A percentile compares a stretch with the other conserved stretches of the same genome.
phyloP scores from a whole-genome alignment of 2,329 filamentous ascomycete species.

The Chlorencoelia australis region DNA sequence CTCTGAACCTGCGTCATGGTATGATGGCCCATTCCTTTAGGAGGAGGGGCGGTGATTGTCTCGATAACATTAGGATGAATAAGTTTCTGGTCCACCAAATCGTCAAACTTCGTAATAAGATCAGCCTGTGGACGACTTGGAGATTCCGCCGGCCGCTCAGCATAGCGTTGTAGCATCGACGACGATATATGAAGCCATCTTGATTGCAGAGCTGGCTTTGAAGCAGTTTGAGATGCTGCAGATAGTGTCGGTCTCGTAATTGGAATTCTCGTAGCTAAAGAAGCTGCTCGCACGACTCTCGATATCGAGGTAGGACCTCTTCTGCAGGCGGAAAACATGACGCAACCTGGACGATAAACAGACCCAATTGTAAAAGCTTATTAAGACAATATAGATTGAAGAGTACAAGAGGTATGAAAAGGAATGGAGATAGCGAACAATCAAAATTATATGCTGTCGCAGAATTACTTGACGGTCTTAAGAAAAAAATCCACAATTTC shows the following conservation, averaged over 20 bases:
- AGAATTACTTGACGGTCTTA: too few relatives aligned
- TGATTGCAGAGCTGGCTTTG: constrained; percentile 13
- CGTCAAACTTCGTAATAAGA: constrained; percentile 22
- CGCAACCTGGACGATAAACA: constrained; percentile 4
- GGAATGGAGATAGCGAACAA: constrained; percentile 9
- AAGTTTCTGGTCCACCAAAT: constrained; percentile 22
- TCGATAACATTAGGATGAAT: constrained; percentile 25
- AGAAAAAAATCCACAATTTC: too few relatives aligned
- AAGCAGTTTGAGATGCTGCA: constrained; percentile 10
- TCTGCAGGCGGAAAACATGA: constrained; percentile 26
- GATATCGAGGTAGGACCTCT: constrained; percentile 27
- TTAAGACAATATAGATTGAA: background rate
- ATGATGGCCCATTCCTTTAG: constrained; percentile 63
- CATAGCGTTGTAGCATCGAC: constrained; percentile 11
- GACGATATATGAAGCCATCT: constrained; percentile 23
- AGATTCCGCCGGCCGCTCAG: constrained; percentile 2
- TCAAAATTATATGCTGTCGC: too few relatives aligned
- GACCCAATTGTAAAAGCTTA: constrained; percentile 7
- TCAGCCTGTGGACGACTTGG: constrained; percentile 5
- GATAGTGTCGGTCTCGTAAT: constrained; percentile 19
- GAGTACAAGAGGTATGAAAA: constrained; percentile 8
- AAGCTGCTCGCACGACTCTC: constrained; percentile 18
- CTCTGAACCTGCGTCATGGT: constrained; percentile 89
- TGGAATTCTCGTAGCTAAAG: constrained; percentile 18
- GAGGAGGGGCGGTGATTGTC: constrained; percentile 58